phyloP scores from a whole-genome alignment of 176 grass and related monocot genomes.

The Stipa capillata region DNA sequence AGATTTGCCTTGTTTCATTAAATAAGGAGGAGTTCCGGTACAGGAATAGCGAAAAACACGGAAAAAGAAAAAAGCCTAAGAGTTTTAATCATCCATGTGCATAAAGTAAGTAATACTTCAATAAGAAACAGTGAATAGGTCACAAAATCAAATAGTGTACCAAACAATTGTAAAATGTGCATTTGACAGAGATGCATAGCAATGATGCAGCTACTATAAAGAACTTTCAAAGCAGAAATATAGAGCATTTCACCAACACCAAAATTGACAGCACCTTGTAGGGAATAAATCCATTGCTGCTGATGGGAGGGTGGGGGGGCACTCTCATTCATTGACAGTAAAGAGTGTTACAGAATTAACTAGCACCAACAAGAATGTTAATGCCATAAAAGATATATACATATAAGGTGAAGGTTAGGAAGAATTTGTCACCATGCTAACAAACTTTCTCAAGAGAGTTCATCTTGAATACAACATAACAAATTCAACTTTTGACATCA shows the following conservation, averaged over 20 bases:
- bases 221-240: conserved; percentile 29
- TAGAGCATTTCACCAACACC: conserved; percentile 21
- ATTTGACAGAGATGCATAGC: neutral
- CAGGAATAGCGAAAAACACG: too few species aligned
- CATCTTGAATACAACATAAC: neutral
- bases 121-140: neutral
- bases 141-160: neutral
- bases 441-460: neutral
- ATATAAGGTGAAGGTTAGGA: neutral
- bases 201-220: neutral
- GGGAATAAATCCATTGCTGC: conserved; percentile 27
- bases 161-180: neutral
- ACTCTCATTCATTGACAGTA: conserved; percentile 28
- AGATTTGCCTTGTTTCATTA: too few species aligned
- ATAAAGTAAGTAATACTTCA: too few species aligned
- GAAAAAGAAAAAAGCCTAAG: too few species aligned
- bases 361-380: conserved; percentile 32
- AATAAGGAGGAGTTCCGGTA: too few species aligned
- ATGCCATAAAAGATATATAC: conserved; percentile 12
- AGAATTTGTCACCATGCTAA: conserved; percentile 7
- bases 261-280: conserved; percentile 28
- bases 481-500: conserved; percentile 5
- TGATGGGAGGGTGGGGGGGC: conserved; percentile 18
- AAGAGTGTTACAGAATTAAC: conserved; percentile 20
- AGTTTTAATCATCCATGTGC: neutral